Base-by-base conservation (phyloP, 495 filamentous ascomycete genomes). In the Lophiotrema nucula region DNA sequence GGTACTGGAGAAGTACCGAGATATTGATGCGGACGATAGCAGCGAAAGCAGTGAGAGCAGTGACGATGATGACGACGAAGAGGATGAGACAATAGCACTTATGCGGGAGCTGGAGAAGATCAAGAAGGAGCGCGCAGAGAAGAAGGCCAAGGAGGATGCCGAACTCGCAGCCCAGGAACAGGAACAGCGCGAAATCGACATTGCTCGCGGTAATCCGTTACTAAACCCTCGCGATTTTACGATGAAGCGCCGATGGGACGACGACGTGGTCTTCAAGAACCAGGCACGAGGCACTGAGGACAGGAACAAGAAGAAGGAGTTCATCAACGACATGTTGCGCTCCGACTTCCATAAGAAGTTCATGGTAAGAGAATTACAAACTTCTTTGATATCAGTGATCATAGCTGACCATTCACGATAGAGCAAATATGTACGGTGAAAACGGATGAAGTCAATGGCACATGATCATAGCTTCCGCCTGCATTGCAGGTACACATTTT, bases 201-300 rank as follows among this genome's bases (percentile, higher is more conserved):
- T 98, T 62, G 92, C 93, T 23, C 76, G 87, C 44, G 93, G 93
- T 15, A 98, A 98, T 69, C 95, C 93, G 16, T 74, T 98, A 37
- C 78, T 98, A 23, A 97, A 96, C 64, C 69, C 86, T 0, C 81
- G 79, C 55, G 86, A 89, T 58, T 90, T 87, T 67, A 83, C 82
- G 37, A 78, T 88, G 52, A 90, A 88, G 76, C 75, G 89, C 6
- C 16, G 44, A 19, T 98, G 93, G 93, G 93, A 98, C 64, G 93
- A 98, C 58, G 93, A 98, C 75, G 93, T 98, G n/a, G 90, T 98
- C 16, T 98, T 98, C 75, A 96, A 95, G 77, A 98, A 98, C 72
- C 93, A 97, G 73, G 93, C 92, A 27, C 82, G 95, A 42, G 93
- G 93, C 2, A 96, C 90, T 10, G 93, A 96, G 66, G 90, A 95